Base-by-base conservation (phyloP, 257 asterid species). In the Handroanthus guayacan region DNA sequence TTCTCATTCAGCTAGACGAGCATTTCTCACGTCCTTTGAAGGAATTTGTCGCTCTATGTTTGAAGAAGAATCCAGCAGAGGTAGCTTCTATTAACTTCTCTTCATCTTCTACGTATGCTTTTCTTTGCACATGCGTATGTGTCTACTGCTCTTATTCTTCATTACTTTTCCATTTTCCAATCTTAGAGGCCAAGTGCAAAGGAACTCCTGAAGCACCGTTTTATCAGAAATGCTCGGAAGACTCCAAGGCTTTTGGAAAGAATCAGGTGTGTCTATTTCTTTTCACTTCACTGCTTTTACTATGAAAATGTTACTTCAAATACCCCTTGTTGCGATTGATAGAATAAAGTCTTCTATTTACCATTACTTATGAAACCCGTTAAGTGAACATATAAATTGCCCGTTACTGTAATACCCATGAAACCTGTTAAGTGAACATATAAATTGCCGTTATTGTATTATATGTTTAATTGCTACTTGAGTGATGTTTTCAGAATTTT, bases 21-120 rank as follows among this genome's bases (percentile, higher is more conserved):
- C 99, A 95, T 78, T 95, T 95, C 75, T 95, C 99, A 67, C 99
- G 99, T 67, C 97, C 92, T 48, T 75, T 95, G 80, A 95, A 95
- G 82, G 99, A 95, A 86, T 87, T 93, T 62, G 97, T 93, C 18
- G 83, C 97, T 13, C 82, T 85, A 64, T 95, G 99, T 84, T 80
- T 95, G 88, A 95, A 90, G 89, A 95, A 95, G 87, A 90, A 77
- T 75, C 98, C 98, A 52, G 86, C 96, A 61, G 97, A 95, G 92
- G 99, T 95, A 84, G 82, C 81, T 82, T 81, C 69, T 51, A 58
- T 67, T 41, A 56, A 76, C 67, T 66, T 65, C 16, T 61, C 38
- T 68, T 63, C 66, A 67, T 67, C 74, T 66, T 57, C 78, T 51
- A 4, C 58, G 11, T 51, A 48, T 82, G 60, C 44, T 50, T 67